Evolutionary conservation across 306 rosid species (phyloP), one percentile per base, ranked within the genome.

Genomic region (Hippophae rhamnoides): DNA sequence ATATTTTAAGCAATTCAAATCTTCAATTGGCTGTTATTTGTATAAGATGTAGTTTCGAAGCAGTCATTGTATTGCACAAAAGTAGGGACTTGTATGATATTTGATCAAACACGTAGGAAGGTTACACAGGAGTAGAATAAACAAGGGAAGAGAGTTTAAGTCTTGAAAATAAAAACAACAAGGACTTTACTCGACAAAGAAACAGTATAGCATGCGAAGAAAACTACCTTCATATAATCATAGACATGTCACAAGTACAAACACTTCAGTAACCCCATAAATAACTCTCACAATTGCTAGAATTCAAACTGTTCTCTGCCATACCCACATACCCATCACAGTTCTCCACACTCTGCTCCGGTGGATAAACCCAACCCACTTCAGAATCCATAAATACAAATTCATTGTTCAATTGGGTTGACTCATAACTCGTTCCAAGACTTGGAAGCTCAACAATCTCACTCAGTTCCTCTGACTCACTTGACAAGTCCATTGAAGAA

Each of bases 381-480:
- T 41, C 62, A 2, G 85, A 76, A 14, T 90, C 96, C 1, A 81
- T 42, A 1, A 72, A 83, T 13, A 87, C 87, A 25, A 87, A 81
- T 67, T 88, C 92, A 11, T 68, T 79, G 0, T 65, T 57, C 50
- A 67, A 67, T 38, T 76, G 72, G 5, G 27, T 61, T 1, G 72
- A 58, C 58, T 73, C 86, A 43, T 67, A 69, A 14, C 66, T 54
- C 23, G 71, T 70, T n/a, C 72, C 94, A 51, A 92, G 67, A 3
- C 72, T 68, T 1, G 96, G 99, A 59, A 92, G 69, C 74, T 85
- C 79, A 0, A 83, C 78, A 8, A 92, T 83, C 79, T 92, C 82
- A 8, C 79, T 63, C 65, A 92, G 63, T 43, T 92, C 98, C 5
- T 85, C 90, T 1, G 85, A 72, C n/a, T 54, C 76, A 46, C 69